Conservation (phyloP, 1,139 yeast genomes). For the Kluyveromyces sp. region DNA sequence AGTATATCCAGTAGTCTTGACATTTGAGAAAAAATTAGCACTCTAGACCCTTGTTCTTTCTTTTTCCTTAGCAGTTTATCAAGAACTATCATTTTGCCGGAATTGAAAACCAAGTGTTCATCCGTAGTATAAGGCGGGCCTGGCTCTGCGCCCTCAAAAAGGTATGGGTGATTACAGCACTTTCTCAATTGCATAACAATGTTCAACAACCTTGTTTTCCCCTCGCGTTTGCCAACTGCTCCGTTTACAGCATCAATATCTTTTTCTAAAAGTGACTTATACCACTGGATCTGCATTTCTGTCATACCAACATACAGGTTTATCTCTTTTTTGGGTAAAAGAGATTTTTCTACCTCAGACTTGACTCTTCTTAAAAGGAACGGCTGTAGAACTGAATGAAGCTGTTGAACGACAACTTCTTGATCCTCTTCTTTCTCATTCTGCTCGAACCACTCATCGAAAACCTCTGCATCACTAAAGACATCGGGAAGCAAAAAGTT, state of each 20-base stretch:
- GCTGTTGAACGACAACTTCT: constrained; percentile 69
- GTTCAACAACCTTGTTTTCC: constrained; percentile 65
- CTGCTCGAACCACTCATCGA: constrained; percentile 64
- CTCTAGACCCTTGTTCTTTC: constrained; percentile 64
- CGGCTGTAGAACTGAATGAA: constrained; percentile 81
- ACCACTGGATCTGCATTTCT: constrained; percentile 72
- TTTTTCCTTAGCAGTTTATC: constrained; percentile 60
- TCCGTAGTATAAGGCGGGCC: constrained; percentile 84
- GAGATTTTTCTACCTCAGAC: constrained; percentile 71
- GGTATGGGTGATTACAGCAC: constrained; percentile 77
- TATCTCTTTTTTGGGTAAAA: constrained; percentile 66
- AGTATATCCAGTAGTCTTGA: constrained; percentile 70
- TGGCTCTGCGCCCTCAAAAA: constrained; percentile 82
- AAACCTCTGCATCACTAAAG: constrained; percentile 64
- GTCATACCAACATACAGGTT: constrained; percentile 69
- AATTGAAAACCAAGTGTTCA: constrained; percentile 67
- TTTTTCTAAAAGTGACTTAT: constrained; percentile 65
- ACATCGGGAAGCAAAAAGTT: constrained; percentile 73
- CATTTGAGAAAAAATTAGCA: constrained; percentile 75
- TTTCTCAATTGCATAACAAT: constrained; percentile 80
- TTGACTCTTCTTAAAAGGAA: constrained; percentile 68
- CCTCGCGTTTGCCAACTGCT: constrained; percentile 66
- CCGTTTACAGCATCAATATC: constrained; percentile 83
- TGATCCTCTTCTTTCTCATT: constrained; percentile 38
- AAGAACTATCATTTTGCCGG: constrained; percentile 65